Evolutionary conservation across 2,329 filamentous ascomycete genomes (phyloP), one percentile per base, ranked within the genome.

Genomic region (Tolypocladium album): DNA sequence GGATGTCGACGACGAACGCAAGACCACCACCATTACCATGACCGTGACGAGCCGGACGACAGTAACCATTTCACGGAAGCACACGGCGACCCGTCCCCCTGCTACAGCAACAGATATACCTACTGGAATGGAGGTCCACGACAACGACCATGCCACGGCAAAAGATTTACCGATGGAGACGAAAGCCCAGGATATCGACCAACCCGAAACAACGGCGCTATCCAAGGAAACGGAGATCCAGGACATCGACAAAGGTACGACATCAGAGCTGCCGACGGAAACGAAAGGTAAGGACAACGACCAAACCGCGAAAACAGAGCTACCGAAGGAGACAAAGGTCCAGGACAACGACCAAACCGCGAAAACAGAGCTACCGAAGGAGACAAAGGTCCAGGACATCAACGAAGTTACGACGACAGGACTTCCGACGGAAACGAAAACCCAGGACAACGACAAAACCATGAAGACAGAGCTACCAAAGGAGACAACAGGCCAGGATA

Each of bases 11-110:
- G 67, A 63, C 15, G 55, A 64, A 1, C 50, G 62, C n/a, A 59
- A 65, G 27, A 68, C 66, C 11, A 68, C 64, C 9, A 63, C 64
- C 9, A 56, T 63, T 8, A 70, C 64, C 4, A 67, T 52, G 12
- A 67, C 63, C 7, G 61, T 7, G 45, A 62, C 58, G 17, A 55
- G 17, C 17, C 53, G 27, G 11, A 61, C 62, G 2, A 66, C 65
- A 4, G 56, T 66, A 8, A 63, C 57, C 12, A 34, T 59, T 17
- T 63, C 61, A 15, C 62, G 61, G 24, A 65, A 61, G 20, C 55
- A 56, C 36, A 64, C 64, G 11, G 31, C 20, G 12, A 55, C 31
- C 31, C 7, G 12, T 22, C 20, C 50, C 9, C 5, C 9, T 4
- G 34, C 9, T 15, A 13, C 20, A 17, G 27, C 50, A n/a, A 31